Evolutionary conservation across 371 early-diverging fungal species (phyloP).

Genomic region (Mortierella sp.): DNA sequence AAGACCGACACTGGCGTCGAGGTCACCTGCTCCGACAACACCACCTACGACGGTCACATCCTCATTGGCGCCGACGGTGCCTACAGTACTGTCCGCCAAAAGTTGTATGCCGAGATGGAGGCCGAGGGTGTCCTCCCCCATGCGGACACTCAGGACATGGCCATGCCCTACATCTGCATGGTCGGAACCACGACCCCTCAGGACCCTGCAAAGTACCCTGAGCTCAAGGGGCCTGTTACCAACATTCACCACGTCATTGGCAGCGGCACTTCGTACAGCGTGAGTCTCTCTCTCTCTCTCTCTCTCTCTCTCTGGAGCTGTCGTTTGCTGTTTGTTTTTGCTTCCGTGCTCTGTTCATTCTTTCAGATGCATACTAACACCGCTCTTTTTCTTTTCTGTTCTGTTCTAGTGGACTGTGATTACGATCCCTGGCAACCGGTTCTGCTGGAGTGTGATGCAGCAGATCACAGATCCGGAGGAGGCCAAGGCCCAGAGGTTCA

Average conservation of each 20-base stretch:
- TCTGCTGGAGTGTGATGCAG: conserved; percentile 20
- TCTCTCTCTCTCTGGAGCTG: background rate
- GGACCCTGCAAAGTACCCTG: conserved; percentile 10
- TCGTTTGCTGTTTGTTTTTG: background rate
- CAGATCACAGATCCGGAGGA: conserved; percentile 8
- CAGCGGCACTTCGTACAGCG: background rate
- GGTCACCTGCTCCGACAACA: conserved; percentile 14
- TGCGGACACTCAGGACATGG: conserved; percentile 5
- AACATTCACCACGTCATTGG: background rate
- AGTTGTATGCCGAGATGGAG: conserved; percentile 10
- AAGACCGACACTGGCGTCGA: background rate
- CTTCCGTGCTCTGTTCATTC: background rate
- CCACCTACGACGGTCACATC: conserved; percentile 17
- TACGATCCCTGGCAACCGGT: conserved; percentile 15
- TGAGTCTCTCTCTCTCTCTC: background rate
- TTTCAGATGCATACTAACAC: background rate
- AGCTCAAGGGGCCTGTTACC: background rate
- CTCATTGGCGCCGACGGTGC: conserved; percentile 29
- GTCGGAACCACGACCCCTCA: conserved; percentile 8
- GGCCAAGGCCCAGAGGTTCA: background rate
- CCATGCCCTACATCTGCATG: conserved; percentile 2
- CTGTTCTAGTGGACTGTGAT: background rate
- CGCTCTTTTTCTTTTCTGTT: background rate
- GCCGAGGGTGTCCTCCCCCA: conserved; percentile 6
- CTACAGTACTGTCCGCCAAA: conserved; percentile 9